Evolutionary conservation across 2,329 filamentous ascomycete genomes (phyloP), one percentile per base, ranked within the genome.

Genomic region (Drechslerella coelobrocha): DNA sequence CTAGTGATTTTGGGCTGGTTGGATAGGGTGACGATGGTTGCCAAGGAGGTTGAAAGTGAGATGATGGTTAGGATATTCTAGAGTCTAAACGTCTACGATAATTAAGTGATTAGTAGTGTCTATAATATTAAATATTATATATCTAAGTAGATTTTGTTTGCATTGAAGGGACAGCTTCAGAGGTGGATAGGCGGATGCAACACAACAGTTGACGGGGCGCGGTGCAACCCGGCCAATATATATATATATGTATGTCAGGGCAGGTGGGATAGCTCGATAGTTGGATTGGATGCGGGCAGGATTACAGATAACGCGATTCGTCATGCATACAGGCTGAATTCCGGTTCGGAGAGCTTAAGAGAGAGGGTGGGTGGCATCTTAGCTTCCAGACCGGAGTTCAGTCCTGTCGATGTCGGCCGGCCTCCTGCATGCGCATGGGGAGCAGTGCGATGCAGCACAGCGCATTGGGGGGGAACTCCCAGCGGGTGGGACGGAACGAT

Each of bases 321-420:
- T 53, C 29, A 57, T 26, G 21, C n/a, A 29, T 68, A 71, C 57
- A 71, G 66, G 51, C 66, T 71, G 66, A 71, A 71, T 71, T 53
- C 66, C 26, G 31, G n/a, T 41, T 45, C 34, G 43, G 62, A 59
- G 39, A 17, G 39, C 14, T 21, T 14, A 57, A 51, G 37, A 21
- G 55, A 31, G 34, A 51, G 63, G 61, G 65, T 53, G 57, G 45
- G 34, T 57, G 65, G 50, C 54, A 31, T 31, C 12, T 39, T 5
- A n/a, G 4, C 34, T 39, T 10, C n/a, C 41, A 23, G 52, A 14
- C 48, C 26, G 54, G 54, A 60, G 59, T 37, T 53, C 41, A 50
- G 57, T 45, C 24, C n/a, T 41, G 37, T 51, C 47, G 29, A 60
- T 39, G 59, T 51, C 53, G 47, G 53, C 59, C 43, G 52, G 59